These are phyloP conservation scores for Fraxinus paxiana DNA, from an alignment of 305 asterid genomes.

Conservation along the genomic window DNA sequence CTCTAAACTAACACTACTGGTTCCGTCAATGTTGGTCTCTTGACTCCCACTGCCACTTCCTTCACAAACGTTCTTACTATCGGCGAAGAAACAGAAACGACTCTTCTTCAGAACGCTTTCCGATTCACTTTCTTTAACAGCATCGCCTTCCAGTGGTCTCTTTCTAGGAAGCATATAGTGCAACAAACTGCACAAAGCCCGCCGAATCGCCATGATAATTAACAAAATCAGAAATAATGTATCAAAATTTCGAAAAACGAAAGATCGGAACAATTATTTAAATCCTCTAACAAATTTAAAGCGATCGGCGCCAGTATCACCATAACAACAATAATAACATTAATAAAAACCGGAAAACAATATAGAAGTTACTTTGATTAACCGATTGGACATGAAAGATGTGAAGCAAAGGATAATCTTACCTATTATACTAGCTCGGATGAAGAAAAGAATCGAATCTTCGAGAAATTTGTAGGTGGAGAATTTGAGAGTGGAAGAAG, in stretches of 20 bases:
- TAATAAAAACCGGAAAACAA: constrained; percentile 23
- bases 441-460: constrained; percentile 47
- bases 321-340: constrained; percentile 13
- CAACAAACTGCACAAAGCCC: constrained; percentile 61
- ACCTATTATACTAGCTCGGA: constrained; percentile 54
- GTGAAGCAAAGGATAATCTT: constrained; percentile 41
- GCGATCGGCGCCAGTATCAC: constrained; percentile 29
- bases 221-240: constrained; percentile 34
- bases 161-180: constrained; percentile 97
- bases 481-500: neutral
- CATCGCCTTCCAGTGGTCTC: constrained; percentile 87
- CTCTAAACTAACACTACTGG: constrained; percentile 26
- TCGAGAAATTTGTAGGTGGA: constrained; percentile 2
- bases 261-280: constrained; percentile 34
- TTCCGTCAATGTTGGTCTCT: constrained; percentile 32
- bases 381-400: constrained; percentile 33
- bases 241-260: constrained; percentile 13
- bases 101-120: constrained; percentile 50
- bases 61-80: constrained; percentile 23
- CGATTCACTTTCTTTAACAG: constrained; percentile 54
- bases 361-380: constrained; percentile 8
- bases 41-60: constrained; percentile 1
- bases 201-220: constrained; percentile 51
- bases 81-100: constrained; percentile 40
- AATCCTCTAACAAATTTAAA: constrained; percentile 22